phyloP scores from a whole-genome alignment of 306 rosid genomes.

The Begonia fuchsioides region DNA sequence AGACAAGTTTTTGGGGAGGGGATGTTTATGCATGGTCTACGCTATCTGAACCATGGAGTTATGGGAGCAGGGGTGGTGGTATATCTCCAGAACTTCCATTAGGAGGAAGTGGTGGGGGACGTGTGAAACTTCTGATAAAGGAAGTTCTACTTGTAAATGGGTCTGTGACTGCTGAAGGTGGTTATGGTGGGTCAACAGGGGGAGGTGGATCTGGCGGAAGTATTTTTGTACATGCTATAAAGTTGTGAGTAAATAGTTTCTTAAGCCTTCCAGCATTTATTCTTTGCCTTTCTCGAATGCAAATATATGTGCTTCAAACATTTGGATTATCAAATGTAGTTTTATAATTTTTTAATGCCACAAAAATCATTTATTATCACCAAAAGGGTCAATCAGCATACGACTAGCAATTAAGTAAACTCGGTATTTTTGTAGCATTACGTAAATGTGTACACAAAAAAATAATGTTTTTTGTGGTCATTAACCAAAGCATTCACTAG shows the following conservation, averaged over 20 bases:
- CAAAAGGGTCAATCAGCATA: too few relatives aligned
- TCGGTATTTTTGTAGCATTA: too few relatives aligned
- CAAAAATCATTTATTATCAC: too few relatives aligned
- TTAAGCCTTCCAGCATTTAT: slow-evolving; percentile 4
- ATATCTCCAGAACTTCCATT: slow-evolving; percentile 29
- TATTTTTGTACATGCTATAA: slow-evolving; percentile 52
- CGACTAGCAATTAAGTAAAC: too few relatives aligned
- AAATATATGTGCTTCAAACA: too few relatives aligned
- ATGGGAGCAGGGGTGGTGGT: slow-evolving; percentile 94
- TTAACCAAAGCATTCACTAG: too few relatives aligned
- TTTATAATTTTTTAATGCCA: too few relatives aligned
- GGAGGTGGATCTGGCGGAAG: slow-evolving; percentile 99
- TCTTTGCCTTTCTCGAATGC: background rate
- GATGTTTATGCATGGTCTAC: slow-evolving; percentile 98
- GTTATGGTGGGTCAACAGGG: slow-evolving; percentile 61
- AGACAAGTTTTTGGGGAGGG: slow-evolving; percentile 86
- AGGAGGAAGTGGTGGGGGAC: slow-evolving; percentile 97
- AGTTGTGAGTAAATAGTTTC: slow-evolving; percentile 60
- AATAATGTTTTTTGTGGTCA: too few relatives aligned
- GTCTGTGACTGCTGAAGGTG: slow-evolving; percentile 74
- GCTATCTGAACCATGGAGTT: slow-evolving; percentile 71
- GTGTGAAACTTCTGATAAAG: slow-evolving; percentile 55
- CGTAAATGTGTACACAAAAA: too few relatives aligned
- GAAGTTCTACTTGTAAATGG: slow-evolving; percentile 66
- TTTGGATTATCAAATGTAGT: too few relatives aligned